Percentiles rank a stretch among this genome's conserved stretches.
Conservation (phyloP, 2,329 filamentous ascomycete species). For the Ophiocordyceps polyrhachis-furcata region DNA sequence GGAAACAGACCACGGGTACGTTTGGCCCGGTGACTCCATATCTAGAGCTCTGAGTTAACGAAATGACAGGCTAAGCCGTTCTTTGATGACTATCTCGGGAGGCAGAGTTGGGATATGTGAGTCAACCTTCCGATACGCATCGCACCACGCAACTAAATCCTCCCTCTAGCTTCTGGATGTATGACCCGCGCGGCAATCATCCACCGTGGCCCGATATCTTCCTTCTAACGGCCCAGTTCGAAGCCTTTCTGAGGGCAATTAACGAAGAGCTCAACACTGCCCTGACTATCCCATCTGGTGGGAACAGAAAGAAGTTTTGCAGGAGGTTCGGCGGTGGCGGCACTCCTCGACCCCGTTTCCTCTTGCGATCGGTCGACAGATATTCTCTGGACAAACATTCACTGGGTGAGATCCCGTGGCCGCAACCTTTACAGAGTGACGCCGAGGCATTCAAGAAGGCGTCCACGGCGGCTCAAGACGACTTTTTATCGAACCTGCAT, state of each 20-base stretch:
- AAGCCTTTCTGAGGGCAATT: conserved; percentile 43
- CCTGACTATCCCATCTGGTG: conserved; percentile 38
- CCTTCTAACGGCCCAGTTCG: conserved; percentile 47
- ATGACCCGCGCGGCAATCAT: conserved; percentile 24
- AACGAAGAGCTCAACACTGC: conserved; percentile 35
- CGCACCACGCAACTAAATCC: background rate
- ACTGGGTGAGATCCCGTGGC: conserved; percentile 11
- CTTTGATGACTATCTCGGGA: conserved; percentile 41
- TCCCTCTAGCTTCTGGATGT: conserved; percentile 44
- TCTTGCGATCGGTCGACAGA: conserved; percentile 35
- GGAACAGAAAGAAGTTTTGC: conserved; percentile 34
- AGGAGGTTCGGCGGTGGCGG: conserved; percentile 41
- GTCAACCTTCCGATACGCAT: conserved; percentile 9
- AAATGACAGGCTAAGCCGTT: conserved; percentile 20
- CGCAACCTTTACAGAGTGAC: conserved; percentile 18
- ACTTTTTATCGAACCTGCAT: background rate
- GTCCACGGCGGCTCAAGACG: conserved; percentile 1
- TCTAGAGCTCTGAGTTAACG: background rate
- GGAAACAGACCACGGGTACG: conserved; percentile 28
- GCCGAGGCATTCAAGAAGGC: conserved; percentile 13
- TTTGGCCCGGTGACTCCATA: too few relatives aligned
- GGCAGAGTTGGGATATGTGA: conserved; percentile 59
- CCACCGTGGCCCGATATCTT: conserved; percentile 41
- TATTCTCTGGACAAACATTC: conserved; percentile 17
- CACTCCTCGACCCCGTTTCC: conserved; percentile 46